These are phyloP conservation scores for Neostapfia colusana DNA, from an alignment of 176 grass and related monocot species.

Conservation along the genomic window DNA sequence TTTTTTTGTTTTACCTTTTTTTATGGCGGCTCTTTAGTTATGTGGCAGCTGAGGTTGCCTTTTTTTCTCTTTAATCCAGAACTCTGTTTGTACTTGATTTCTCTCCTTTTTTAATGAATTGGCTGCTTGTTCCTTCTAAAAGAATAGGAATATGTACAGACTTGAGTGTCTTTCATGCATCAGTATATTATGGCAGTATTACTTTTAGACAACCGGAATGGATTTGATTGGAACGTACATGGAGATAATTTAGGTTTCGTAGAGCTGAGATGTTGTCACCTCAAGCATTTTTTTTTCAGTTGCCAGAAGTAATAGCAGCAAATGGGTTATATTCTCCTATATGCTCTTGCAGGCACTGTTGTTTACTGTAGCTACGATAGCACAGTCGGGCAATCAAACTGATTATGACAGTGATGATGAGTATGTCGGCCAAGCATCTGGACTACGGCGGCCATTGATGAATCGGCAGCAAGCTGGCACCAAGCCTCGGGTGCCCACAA, in stretches of 20 bases:
- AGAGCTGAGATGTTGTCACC: background rate
- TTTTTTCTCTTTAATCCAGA: conserved; percentile 4
- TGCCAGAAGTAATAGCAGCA: background rate
- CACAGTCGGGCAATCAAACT: conserved; percentile 58
- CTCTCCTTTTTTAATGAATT: no score
- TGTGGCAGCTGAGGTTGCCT: no score
- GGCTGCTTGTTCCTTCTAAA: background rate
- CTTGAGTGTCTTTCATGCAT: background rate
- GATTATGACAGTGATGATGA: conserved; percentile 87
- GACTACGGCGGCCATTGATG: conserved; percentile 60
- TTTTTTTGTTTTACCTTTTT: no score
- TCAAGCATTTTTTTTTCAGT: conserved; percentile 17
- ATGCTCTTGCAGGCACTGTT: conserved; percentile 58
- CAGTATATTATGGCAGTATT: background rate
- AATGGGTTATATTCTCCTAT: no score
- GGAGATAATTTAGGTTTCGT: background rate
- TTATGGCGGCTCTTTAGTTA: no score
- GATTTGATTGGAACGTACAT: background rate
- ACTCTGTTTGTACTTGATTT: conserved; percentile 6
- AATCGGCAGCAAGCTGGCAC: conserved; percentile 53
- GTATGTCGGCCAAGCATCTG: conserved; percentile 49
- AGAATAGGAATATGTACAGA: background rate
- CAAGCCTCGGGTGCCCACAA: conserved; percentile 58
- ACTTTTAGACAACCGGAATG: background rate
- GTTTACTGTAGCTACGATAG: conserved; percentile 77